Percentiles rank a stretch among this genome's conserved stretches.
These are phyloP conservation scores for Glycine soja DNA, from an alignment of 306 rosid genomes.

Conservation along the genomic window DNA sequence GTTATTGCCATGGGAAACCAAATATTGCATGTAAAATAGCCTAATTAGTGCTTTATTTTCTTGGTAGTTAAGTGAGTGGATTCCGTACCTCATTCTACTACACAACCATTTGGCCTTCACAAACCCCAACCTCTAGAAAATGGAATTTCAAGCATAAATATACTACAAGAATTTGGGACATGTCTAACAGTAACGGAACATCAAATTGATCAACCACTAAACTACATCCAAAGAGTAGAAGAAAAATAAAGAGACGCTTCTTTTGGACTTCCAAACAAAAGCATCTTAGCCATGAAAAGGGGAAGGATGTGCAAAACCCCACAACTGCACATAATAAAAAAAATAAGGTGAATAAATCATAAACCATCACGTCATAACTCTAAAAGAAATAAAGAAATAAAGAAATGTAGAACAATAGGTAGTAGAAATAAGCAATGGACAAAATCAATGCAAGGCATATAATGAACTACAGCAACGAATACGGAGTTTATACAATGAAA, in stretches of 20 bases:
- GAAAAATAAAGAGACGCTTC: neutral
- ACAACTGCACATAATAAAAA: constrained; percentile 71
- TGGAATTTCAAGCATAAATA: constrained; percentile 45
- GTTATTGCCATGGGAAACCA: constrained; percentile 3
- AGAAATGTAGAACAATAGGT: constrained; percentile 1
- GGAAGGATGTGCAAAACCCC: constrained; percentile 95
- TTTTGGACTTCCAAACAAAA: constrained; percentile 33
- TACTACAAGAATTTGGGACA: constrained; percentile 8
- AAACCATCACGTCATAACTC: neutral
- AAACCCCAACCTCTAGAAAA: constrained; percentile 27
- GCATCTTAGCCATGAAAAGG: constrained; percentile 48
- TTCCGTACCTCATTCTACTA: constrained; percentile 27
- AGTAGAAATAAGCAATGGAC: constrained; percentile 23
- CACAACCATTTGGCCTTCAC: constrained; percentile 26
- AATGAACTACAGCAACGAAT: neutral
- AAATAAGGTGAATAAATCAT: constrained; percentile 43
- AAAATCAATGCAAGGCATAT: constrained; percentile 30
- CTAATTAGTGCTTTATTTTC: constrained; percentile 3
- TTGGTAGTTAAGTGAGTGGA: neutral
- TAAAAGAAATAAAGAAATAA: neutral
- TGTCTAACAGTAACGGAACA: neutral
- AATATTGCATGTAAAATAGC: neutral
- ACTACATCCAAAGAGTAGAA: constrained; percentile 21
- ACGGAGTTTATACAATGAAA: constrained; percentile 12
- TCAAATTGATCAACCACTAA: constrained; percentile 40